phyloP scores from a whole-genome alignment of 805 yeast species.

The Lachancea cidri region DNA sequence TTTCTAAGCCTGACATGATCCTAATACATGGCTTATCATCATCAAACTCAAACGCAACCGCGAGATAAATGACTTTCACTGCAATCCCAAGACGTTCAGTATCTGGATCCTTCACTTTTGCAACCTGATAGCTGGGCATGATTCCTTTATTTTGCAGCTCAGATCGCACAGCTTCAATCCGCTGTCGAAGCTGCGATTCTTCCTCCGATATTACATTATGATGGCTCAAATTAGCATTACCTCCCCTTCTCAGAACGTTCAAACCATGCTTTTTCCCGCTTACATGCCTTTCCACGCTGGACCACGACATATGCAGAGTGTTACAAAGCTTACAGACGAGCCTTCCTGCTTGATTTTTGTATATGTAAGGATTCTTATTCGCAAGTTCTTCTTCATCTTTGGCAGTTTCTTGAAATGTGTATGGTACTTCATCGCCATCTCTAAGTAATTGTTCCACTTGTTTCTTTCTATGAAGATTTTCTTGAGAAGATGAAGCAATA shows the following conservation, averaged over 20 bases:
- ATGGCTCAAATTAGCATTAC: constrained; percentile 28
- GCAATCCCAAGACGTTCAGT: constrained; percentile 59
- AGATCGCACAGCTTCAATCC: constrained; percentile 16
- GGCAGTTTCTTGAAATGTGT: constrained; percentile 42
- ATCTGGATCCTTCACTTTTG: constrained; percentile 61
- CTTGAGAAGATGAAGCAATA: constrained; percentile 66
- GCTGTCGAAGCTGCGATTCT: constrained; percentile 23
- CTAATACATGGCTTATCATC: constrained; percentile 53
- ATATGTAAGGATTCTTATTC: constrained; percentile 62
- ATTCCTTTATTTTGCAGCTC: constrained; percentile 14
- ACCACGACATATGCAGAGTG: constrained; percentile 75
- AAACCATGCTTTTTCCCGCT: constrained; percentile 79
- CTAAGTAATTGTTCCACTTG: constrained; percentile 59
- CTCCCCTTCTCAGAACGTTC: constrained; percentile 60
- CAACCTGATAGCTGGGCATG: constrained; percentile 61
- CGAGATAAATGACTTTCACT: constrained; percentile 53
- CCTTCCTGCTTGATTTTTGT: constrained; percentile 76
- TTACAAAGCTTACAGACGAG: constrained; percentile 81
- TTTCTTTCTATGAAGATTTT: constrained; percentile 62
- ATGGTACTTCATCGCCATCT: constrained; percentile 34
- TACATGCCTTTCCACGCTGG: constrained; percentile 77
- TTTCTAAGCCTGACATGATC: constrained; percentile 74
- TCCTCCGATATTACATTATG: constrained; percentile 22
- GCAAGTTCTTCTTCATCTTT: constrained; percentile 42
- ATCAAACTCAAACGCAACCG: constrained; percentile 29